A percentile compares a stretch with the other conserved stretches of the same genome.
phyloP scores from a whole-genome alignment of 1,139 yeast genomes.

The Debaryomycetaceae sp. region DNA sequence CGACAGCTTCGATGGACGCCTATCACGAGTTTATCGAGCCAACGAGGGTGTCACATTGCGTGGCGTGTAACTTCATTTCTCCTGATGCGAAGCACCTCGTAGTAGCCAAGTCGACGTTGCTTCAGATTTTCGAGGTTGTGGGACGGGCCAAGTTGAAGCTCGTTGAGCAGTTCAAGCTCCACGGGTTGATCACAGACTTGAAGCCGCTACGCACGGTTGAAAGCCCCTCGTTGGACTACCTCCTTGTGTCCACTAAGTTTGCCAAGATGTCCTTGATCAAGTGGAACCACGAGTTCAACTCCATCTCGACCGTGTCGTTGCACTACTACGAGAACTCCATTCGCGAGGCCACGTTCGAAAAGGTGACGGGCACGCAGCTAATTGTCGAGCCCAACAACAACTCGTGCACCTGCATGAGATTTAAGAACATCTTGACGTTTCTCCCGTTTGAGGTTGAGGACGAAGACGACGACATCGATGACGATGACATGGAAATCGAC shows the following conservation, averaged over 20 bases:
- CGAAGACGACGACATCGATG: slow-evolving; percentile 41
- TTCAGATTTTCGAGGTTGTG: slow-evolving; percentile 60
- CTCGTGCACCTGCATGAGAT: slow-evolving; percentile 60
- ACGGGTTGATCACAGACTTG: slow-evolving; percentile 66
- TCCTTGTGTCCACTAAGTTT: slow-evolving; percentile 63
- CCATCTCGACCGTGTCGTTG: slow-evolving; percentile 67
- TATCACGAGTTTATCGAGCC: slow-evolving; percentile 81
- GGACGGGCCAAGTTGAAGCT: slow-evolving; percentile 39
- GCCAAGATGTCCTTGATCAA: slow-evolving; percentile 76
- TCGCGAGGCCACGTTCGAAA: slow-evolving; percentile 46
- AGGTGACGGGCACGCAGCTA: slow-evolving; percentile 43
- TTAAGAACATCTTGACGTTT: slow-evolving; percentile 69
- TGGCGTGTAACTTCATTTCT: slow-evolving; percentile 60
- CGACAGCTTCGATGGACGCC: slow-evolving; percentile 89
- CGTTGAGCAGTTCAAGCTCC: slow-evolving; percentile 62
- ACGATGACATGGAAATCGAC: slow-evolving; percentile 23
- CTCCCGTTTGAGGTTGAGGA: slow-evolving; percentile 57
- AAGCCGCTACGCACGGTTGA: slow-evolving; percentile 50
- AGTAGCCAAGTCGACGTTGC: slow-evolving; percentile 65
- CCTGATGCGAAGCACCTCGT: slow-evolving; percentile 50
- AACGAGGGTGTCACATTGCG: slow-evolving; percentile 61
- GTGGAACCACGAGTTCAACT: slow-evolving; percentile 56
- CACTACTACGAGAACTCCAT: slow-evolving; percentile 82
- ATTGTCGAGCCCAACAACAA: slow-evolving; percentile 61
- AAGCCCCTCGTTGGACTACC: slow-evolving; percentile 49